Conservation (phyloP, 306 rosid species). For the Trifolium pratense region DNA sequence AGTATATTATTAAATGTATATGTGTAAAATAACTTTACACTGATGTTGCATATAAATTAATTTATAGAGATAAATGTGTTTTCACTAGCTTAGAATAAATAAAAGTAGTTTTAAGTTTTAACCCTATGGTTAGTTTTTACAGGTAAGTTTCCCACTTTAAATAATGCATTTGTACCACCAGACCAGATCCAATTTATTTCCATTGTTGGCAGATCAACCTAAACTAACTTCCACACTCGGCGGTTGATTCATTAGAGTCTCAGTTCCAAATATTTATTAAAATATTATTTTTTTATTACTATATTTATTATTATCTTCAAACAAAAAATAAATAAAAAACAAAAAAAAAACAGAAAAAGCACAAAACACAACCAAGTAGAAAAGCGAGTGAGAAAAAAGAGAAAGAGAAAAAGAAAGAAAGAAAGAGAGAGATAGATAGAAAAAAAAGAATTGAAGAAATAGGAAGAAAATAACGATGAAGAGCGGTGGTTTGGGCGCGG, state of each 20-base stretch:
- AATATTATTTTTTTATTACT: background rate
- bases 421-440: background rate
- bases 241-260: conserved; percentile 34
- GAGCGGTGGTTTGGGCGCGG: conserved; percentile 63
- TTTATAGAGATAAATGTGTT: too few relatives aligned
- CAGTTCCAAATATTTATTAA: background rate
- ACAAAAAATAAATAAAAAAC: background rate
- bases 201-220: conserved; percentile 27
- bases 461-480: conserved; percentile 48
- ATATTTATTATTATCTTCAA: background rate
- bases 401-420: background rate
- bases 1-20: too few relatives aligned
- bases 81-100: too few relatives aligned
- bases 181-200: conserved; percentile 15
- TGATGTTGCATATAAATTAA: too few relatives aligned
- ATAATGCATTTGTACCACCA: background rate
- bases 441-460: conserved; percentile 13
- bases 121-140: background rate
- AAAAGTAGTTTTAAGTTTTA: too few relatives aligned
- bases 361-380: conserved; percentile 15
- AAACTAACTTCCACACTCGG: conserved; percentile 45
- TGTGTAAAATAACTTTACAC: too few relatives aligned
- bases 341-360: conserved; percentile 38
- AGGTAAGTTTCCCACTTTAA: background rate
- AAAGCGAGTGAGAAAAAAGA: conserved; percentile 29